phyloP scores from a whole-genome alignment of 169 alveolate species.

The Cryptosporidium andersoni region DNA sequence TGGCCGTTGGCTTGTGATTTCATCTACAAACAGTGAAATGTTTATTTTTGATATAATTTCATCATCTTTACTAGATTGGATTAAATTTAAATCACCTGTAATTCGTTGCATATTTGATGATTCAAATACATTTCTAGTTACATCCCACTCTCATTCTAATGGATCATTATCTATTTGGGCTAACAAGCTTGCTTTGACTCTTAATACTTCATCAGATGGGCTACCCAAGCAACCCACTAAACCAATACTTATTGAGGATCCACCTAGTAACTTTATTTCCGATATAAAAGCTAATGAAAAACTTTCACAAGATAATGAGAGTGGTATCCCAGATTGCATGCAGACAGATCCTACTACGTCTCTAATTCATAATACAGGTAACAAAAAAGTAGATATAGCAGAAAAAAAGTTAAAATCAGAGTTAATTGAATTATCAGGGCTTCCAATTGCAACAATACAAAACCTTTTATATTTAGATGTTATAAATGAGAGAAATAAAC shows the following conservation, averaged over 20 bases:
- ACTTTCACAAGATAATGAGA: not conserved
- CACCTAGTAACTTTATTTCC: constrained; percentile 23
- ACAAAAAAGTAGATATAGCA: constrained; percentile 5
- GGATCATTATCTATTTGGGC: constrained; percentile 65
- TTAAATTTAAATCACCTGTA: constrained; percentile 51
- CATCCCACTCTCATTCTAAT: constrained; percentile 60
- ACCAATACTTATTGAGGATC: constrained; percentile 66
- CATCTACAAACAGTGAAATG: constrained; percentile 35
- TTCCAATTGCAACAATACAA: constrained; percentile 64
- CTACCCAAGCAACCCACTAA: constrained; percentile 67
- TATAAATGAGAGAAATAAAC: constrained; percentile 85
- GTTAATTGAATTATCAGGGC: constrained; percentile 58
- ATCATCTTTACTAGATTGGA: constrained; percentile 60
- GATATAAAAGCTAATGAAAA: not conserved
- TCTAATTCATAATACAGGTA: not conserved
- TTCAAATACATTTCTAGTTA: constrained; percentile 59
- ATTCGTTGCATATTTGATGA: constrained; percentile 57
- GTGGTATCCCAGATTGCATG: not conserved
- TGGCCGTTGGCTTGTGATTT: constrained; percentile 52
- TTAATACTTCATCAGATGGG: constrained; percentile 24
- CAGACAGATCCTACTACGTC: not conserved
- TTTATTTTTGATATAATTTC: constrained; percentile 62
- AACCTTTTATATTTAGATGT: constrained; percentile 75
- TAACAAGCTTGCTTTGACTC: constrained; percentile 27
- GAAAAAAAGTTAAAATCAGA: not conserved